Percentiles rank a stretch among this genome's conserved stretches.
phyloP scores from a whole-genome alignment of 176 grass and related monocot genomes.

The Echinochloa phyllopogon region DNA sequence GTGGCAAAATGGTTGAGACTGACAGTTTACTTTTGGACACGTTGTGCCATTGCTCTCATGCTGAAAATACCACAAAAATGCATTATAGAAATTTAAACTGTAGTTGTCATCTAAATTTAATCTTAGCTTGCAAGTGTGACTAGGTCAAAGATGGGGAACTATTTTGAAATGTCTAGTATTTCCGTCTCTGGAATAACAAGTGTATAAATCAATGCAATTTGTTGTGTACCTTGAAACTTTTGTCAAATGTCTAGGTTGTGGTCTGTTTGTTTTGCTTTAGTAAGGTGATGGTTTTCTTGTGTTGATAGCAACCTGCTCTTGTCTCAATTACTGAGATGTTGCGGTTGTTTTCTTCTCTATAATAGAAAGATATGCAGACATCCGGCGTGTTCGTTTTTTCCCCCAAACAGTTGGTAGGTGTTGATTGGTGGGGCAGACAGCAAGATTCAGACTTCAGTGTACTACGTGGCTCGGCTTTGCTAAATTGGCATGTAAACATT shows the following conservation, averaged over 20 bases:
- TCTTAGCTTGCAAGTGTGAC: neutral
- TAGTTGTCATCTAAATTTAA: conserved; percentile 4
- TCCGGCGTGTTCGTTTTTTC: too few relatives aligned
- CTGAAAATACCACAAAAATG: conserved; percentile 15
- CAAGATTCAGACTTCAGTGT: neutral
- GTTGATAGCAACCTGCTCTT: too few relatives aligned
- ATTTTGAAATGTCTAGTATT: neutral
- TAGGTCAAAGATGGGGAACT: neutral
- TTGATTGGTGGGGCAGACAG: neutral
- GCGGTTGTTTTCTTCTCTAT: too few relatives aligned
- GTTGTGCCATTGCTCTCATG: neutral
- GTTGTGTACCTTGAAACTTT: neutral
- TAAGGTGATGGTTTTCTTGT: too few relatives aligned
- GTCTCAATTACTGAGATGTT: too few relatives aligned
- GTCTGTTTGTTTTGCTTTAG: too few relatives aligned
- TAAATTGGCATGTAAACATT: neutral
- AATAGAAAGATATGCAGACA: too few relatives aligned
- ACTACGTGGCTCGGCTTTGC: neutral
- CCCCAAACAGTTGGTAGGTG: neutral
- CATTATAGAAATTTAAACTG: neutral
- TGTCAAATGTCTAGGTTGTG: neutral
- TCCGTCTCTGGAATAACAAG: neutral
- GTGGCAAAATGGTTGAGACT: neutral
- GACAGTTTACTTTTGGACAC: neutral
- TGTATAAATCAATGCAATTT: conserved; percentile 2